These are phyloP conservation scores for Verruconis gallopava DNA, from an alignment of 2,329 filamentous ascomycete species.

Conservation along the genomic window DNA sequence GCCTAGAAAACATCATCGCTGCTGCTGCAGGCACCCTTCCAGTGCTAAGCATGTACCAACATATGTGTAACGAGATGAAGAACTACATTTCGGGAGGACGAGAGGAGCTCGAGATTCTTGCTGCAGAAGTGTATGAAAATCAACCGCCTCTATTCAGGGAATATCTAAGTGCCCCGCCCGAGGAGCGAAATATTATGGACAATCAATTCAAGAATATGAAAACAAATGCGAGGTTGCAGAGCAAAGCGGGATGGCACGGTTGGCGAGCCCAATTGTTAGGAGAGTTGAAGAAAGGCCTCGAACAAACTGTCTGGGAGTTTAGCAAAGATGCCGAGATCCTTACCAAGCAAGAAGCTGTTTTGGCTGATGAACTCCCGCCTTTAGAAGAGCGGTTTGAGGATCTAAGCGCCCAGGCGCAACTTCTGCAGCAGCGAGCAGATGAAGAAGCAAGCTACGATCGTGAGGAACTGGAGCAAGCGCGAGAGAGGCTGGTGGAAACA, in stretches of 20 bases:
- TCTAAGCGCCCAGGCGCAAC: constrained; percentile 51
- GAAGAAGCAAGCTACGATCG: constrained; percentile 72
- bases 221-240: constrained; percentile 75
- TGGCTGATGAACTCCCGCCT: constrained; percentile 54
- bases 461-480: constrained; percentile 59
- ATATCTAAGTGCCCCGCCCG: constrained; percentile 73
- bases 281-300: constrained; percentile 67
- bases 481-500: constrained; percentile 51
- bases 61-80: constrained; percentile 88
- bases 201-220: constrained; percentile 97
- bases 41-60: constrained; percentile 88
- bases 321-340: constrained; percentile 56
- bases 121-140: constrained; percentile 74
- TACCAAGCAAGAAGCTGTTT: constrained; percentile 51
- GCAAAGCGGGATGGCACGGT: constrained; percentile 96
- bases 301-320: constrained; percentile 66
- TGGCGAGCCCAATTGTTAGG: constrained; percentile 86
- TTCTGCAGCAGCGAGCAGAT: constrained; percentile 56
- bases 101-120: constrained; percentile 79
- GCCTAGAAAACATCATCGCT: constrained; percentile 65
- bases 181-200: constrained; percentile 79
- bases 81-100: constrained; percentile 92
- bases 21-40: constrained; percentile 85
- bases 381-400: constrained; percentile 47
- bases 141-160: constrained; percentile 87